Evolutionary conservation across 768 basidiomycete genomes (phyloP).

Genomic region (Lyophyllum atratum): DNA sequence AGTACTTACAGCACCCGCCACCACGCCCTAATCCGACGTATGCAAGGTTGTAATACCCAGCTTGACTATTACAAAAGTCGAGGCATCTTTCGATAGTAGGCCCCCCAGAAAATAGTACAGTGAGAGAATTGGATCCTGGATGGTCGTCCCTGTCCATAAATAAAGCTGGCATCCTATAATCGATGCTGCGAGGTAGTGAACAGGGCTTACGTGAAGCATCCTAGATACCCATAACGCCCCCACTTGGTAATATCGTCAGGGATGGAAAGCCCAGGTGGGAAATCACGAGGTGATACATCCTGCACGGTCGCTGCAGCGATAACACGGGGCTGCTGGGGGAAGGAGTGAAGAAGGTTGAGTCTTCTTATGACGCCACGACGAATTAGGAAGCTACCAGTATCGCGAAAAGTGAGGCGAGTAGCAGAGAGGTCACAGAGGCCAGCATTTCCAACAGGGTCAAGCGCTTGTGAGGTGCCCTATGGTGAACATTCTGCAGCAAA

Average conservation of each 20-base stretch:
- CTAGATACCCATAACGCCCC: constrained; percentile 11
- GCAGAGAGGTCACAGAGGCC: neutral
- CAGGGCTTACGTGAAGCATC: constrained; percentile 14
- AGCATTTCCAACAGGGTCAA: neutral
- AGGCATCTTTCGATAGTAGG: constrained; percentile 13
- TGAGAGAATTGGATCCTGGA: constrained; percentile 6
- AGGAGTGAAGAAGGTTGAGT: neutral
- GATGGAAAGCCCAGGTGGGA: constrained; percentile 15
- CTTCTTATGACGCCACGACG: too few species aligned
- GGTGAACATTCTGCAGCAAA: too few species aligned
- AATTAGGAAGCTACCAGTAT: neutral
- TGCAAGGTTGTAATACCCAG: constrained; percentile 12
- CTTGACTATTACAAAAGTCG: constrained; percentile 3
- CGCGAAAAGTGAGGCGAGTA: neutral
- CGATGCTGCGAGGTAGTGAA: neutral
- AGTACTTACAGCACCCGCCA: constrained; percentile 7
- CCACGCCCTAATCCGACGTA: constrained; percentile 10
- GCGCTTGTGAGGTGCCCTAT: too few species aligned
- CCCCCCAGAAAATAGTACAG: neutral
- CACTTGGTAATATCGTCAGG: constrained; percentile 13
- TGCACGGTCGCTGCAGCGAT: neutral
- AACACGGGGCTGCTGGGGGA: neutral
- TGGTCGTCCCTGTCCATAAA: neutral
- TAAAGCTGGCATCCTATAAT: neutral
- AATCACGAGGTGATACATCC: neutral